These are phyloP conservation scores for Viridothelium virens DNA, from an alignment of 495 filamentous ascomycete genomes.

Conservation along the genomic window DNA sequence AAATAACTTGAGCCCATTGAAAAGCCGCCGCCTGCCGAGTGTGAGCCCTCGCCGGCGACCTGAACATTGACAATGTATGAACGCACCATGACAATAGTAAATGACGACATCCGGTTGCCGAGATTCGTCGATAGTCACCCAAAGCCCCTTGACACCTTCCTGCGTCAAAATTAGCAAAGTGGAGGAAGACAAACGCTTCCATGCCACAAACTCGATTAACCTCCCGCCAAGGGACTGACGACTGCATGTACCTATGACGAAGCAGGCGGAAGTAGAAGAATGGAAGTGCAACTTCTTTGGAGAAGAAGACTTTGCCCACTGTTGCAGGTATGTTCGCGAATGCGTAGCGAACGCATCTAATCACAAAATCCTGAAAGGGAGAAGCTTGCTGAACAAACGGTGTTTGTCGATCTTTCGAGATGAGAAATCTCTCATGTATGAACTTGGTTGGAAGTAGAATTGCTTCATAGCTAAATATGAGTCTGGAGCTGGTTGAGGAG, in stretches of 20 bases:
- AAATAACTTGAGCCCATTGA: constrained; percentile 70
- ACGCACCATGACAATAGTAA: constrained; percentile 64
- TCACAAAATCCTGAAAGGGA: constrained; percentile 63
- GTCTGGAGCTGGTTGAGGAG: background rate
- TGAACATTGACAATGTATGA: background rate
- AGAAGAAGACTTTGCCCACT: constrained; percentile 67
- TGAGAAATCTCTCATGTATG: constrained; percentile 50
- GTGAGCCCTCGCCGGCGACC: background rate
- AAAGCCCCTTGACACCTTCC: constrained; percentile 50
- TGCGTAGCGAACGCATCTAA: constrained; percentile 66
- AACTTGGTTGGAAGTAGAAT: constrained; percentile 48
- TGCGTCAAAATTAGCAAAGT: constrained; percentile 11
- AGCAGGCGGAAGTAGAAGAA: constrained; percentile 67
- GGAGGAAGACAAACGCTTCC: constrained; percentile 9
- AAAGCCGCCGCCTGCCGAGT: constrained; percentile 56
- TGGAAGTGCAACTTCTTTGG: constrained; percentile 59
- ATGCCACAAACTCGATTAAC: constrained; percentile 39
- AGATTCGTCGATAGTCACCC: constrained; percentile 47
- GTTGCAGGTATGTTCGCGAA: constrained; percentile 59
- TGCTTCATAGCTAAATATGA: constrained; percentile 15
- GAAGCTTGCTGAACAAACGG: constrained; percentile 59
- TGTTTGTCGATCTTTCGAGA: constrained; percentile 36
- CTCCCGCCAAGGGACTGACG: constrained; percentile 56
- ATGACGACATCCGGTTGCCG: constrained; percentile 58
- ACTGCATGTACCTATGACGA: constrained; percentile 54